A percentile compares a stretch with the other conserved stretches of the same genome.
phyloP scores from a whole-genome alignment of 2,329 filamentous ascomycete genomes.

The Aureobasidium sp. region DNA sequence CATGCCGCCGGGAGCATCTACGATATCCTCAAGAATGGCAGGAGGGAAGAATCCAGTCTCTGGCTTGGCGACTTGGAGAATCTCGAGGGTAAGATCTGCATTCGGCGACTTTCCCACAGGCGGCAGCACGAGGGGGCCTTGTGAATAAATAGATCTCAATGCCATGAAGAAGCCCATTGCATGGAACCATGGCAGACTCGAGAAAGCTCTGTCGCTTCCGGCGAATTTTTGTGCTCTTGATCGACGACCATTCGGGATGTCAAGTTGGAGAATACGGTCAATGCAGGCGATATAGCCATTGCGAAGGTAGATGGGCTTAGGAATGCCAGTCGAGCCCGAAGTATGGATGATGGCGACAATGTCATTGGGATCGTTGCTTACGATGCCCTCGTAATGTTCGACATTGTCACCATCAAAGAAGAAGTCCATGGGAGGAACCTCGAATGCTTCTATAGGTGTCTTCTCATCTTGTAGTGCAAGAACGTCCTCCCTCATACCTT shows the following conservation, averaged over 20 bases:
- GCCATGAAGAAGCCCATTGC: slow-evolving; percentile 20
- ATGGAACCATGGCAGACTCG: slow-evolving; percentile 19
- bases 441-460: slow-evolving; percentile 1
- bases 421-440: slow-evolving; percentile 17
- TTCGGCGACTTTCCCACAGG: slow-evolving; percentile 8
- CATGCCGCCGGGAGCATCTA: slow-evolving; percentile 14
- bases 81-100: slow-evolving; percentile 20
- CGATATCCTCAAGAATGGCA: slow-evolving; percentile 18
- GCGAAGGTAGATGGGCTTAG: slow-evolving; percentile 35
- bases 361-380: slow-evolving; percentile 29
- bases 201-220: slow-evolving; percentile 21
- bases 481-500: slow-evolving; percentile 12
- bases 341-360: slow-evolving; percentile 37
- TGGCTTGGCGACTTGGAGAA: slow-evolving; percentile 19
- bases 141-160: slow-evolving; percentile 15
- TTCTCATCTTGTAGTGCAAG: slow-evolving; percentile 13
- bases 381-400: slow-evolving; percentile 28
- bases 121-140: slow-evolving; percentile 15
- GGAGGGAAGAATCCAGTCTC: slow-evolving; percentile 18
- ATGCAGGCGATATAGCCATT: slow-evolving; percentile 31
- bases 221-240: slow-evolving; percentile 18
- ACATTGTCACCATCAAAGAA: slow-evolving; percentile 7
- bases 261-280: slow-evolving; percentile 34
- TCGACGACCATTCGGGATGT: slow-evolving; percentile 27
- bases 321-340: slow-evolving; percentile 38